These are phyloP conservation scores for Backusella westeae DNA, from an alignment of 192 early-diverging fungal genomes.

Conservation along the genomic window DNA sequence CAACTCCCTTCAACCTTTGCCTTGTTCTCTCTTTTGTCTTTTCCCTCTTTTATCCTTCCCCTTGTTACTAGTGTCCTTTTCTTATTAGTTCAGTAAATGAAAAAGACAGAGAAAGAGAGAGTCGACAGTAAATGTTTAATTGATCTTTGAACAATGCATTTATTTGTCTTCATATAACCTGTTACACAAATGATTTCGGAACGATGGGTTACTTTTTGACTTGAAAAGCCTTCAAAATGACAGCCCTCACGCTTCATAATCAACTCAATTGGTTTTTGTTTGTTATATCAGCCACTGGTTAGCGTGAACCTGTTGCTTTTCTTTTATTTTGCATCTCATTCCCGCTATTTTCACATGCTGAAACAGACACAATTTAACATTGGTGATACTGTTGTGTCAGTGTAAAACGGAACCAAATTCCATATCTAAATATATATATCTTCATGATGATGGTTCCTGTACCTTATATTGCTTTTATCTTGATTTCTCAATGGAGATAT, in stretches of 20 bases:
- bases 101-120: background rate
- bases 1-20: background rate
- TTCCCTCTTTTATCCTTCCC: background rate
- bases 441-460: background rate
- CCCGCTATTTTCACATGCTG: background rate
- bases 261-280: background rate
- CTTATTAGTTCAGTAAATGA: background rate
- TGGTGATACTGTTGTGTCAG: background rate
- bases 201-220: background rate
- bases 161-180: background rate
- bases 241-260: background rate
- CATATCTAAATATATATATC: background rate
- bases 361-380: slow-evolving; percentile 2
- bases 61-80: background rate
- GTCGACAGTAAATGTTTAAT: background rate
- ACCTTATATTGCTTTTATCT: too few species aligned
- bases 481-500: too few species aligned
- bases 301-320: background rate
- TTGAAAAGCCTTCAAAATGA: background rate
- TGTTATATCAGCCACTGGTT: background rate
- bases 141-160: slow-evolving; percentile 1
- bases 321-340: background rate
- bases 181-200: background rate
- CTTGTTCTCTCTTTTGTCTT: background rate
- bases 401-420: slow-evolving; percentile 1